Evolutionary conservation across 345 rosid genomes (phyloP).

Genomic region (Firmiana major): DNA sequence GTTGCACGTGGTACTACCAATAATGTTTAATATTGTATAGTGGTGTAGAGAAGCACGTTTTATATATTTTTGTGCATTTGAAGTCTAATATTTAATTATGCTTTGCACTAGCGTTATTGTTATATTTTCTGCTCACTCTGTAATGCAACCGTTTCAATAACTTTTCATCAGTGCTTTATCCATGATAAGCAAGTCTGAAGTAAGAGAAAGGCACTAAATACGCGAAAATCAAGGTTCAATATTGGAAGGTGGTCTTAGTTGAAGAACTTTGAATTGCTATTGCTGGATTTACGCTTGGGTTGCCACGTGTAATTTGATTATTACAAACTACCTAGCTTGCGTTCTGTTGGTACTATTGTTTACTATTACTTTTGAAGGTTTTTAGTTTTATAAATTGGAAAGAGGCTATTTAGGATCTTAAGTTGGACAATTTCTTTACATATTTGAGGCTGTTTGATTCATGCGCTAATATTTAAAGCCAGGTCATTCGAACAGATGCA

Average conservation of each 20-base stretch:
- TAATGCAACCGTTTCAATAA: too few relatives aligned
- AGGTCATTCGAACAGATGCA: neutral
- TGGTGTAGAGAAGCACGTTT: neutral
- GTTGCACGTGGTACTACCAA: neutral
- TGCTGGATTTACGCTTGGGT: neutral
- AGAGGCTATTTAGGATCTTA: neutral
- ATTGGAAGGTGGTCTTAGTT: neutral
- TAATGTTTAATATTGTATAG: neutral
- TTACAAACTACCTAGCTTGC: neutral
- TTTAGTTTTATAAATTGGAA: neutral
- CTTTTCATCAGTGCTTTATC: neutral
- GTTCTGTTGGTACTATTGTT: neutral
- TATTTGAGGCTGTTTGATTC: too few relatives aligned
- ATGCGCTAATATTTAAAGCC: neutral
- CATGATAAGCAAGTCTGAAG: neutral
- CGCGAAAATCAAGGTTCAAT: neutral
- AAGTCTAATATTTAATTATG: neutral
- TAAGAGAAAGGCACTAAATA: neutral
- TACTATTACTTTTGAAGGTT: neutral
- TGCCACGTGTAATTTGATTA: neutral
- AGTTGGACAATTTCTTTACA: too few relatives aligned
- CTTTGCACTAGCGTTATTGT: neutral
- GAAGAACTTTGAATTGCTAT: neutral
- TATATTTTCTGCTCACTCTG: too few relatives aligned
- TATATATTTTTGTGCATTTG: neutral